phyloP scores from a whole-genome alignment of 495 filamentous ascomycete genomes.

The Tuber borchii region DNA sequence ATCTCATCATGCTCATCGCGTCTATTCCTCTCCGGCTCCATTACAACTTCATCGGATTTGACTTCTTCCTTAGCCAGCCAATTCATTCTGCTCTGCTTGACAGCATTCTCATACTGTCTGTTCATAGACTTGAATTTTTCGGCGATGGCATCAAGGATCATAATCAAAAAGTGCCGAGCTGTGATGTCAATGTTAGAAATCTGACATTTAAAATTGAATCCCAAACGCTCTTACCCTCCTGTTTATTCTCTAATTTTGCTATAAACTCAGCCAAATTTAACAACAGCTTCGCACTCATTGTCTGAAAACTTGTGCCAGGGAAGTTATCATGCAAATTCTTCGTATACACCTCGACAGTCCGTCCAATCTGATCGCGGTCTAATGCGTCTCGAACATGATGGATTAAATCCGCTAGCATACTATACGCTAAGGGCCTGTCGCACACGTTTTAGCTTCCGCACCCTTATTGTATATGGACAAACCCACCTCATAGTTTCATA shows the following conservation, averaged over 20 bases:
- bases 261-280: constrained; percentile 98
- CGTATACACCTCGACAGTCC: constrained; percentile 93
- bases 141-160: constrained; percentile 94
- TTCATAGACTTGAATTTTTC: constrained; percentile 99
- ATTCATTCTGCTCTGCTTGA: constrained; percentile 77
- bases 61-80: constrained; percentile 60
- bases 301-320: constrained; percentile 97
- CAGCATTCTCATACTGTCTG: constrained; percentile 83
- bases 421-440: constrained; percentile 78
- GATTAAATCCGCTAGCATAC: constrained; percentile 95
- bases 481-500: constrained; percentile 74
- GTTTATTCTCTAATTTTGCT: constrained; percentile 79
- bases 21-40: constrained; percentile 57
- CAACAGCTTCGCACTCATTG: constrained; percentile 96
- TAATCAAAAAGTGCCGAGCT: constrained; percentile 89
- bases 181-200: constrained; percentile 5
- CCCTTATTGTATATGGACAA: not conserved
- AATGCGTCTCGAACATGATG: constrained; percentile 90
- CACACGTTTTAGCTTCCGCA: not conserved
- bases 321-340: constrained; percentile 93
- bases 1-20: constrained; percentile 82
- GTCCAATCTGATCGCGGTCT: constrained; percentile 76
- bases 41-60: constrained; percentile 69
- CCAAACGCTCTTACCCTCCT: constrained; percentile 49
- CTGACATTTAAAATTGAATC: not conserved